Base-by-base conservation (phyloP, 2,329 filamentous ascomycete genomes). In the Aplosporella prunicola region DNA sequence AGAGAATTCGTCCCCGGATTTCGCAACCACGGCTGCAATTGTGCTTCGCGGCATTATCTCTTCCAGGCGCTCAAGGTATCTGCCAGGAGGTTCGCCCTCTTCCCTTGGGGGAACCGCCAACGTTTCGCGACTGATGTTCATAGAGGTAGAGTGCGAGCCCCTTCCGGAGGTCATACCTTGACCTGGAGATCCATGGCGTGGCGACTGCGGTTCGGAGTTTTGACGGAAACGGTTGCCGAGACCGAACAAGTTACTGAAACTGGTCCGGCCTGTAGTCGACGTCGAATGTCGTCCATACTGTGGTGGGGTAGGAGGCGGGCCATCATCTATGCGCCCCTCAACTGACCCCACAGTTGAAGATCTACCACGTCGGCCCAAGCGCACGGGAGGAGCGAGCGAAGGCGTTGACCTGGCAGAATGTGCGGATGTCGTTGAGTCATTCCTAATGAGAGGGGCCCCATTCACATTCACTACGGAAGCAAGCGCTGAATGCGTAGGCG, bases 311-410 rank as follows among this genome's bases (percentile, higher is more conserved):
- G 76, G 68, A 5, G 82, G 71, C 37, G 79, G 76, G 22, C 81
- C 76, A 43, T 86, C 83, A 37, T 78, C 77, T 1, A 80, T 84
- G 37, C 75, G 72, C 45, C 81, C 78, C 13, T 80, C 77, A 28
- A 89, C 61, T 1, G 89, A 96, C 51, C 83, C 88, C 65, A 93
- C 73, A 0, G 91, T 96, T 5, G 88, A 93, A 13, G 91, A 94
- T 46, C 91, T 76, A 35, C 80, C 82, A 47, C 88, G 72, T 34
- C 79, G 63, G 15, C 72, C 71, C 16, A 76, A 63, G 34, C 70
- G 69, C 36, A 66, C 64, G 40, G 79, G 74, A 2, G 74, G 76
- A 5, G 75, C 80, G 37, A 61, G 54, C 16, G 69, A 68, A 2
- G 72, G 68, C 11, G 71, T 71, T 1, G 75, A 77, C 24, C 62